Evolutionary conservation across 2,329 filamentous ascomycete species (phyloP), one percentile per base, ranked within the genome.

Genomic region (Penicillium sp.): DNA sequence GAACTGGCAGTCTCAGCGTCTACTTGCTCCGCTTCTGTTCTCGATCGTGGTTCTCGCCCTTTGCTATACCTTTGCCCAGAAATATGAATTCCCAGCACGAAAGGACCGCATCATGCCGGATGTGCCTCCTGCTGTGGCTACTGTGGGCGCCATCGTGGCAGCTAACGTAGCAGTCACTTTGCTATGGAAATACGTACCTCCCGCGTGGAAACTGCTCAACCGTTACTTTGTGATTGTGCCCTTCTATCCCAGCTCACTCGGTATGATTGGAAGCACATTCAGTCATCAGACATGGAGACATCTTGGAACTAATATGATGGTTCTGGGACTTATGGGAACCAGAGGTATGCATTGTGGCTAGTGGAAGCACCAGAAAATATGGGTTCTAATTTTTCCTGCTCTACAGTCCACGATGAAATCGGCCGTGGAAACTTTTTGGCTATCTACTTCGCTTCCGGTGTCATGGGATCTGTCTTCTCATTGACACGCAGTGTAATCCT

Each of bases 211-310:
- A 29, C 57, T 80, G 23, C 75, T 85, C 61, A 86, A 84, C 61
- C 81, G 79, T 52, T 85, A 83, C 73, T 83, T 84, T 67, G 76
- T 82, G 53, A 77, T 78, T 38, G 75, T 80, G 5, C 79, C 82
- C 4, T 76, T 79, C 19, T 82, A 81, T 59, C 85, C 85, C 1
- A 77, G 79, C 57, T 77, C 82, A 9, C 57, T 81, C 8, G 81
- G 81, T 58, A 72, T 83, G 53, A 61, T 87, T 6, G 80, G 82
- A 19, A 82, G 80, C 65, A 72, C 79, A 12, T 86, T 87, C 71
- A 82, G 81, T 55, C 85, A 88, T 70, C 79, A 86, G 49, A 74
- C 77, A 8, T 68, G 81, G 53, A 69, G 69, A 45, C 85, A 88
- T 69, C 66, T 85, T 5, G 70, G 76, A 21, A 70, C 71, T 13